Evolutionary conservation across 495 filamentous ascomycete species (phyloP).

Genomic region (Penicillium subrubescens): DNA sequence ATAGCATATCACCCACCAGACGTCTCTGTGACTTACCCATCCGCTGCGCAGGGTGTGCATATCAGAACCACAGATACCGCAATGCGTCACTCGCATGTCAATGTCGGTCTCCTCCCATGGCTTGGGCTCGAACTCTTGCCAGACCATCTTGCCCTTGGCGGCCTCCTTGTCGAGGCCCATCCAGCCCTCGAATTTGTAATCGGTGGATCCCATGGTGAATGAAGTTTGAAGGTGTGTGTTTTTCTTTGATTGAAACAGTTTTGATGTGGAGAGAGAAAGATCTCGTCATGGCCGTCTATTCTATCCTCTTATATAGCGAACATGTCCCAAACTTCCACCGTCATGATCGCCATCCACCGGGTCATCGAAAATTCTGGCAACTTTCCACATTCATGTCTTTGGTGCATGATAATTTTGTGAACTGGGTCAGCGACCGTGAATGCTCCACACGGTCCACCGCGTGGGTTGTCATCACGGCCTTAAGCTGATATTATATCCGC

Average conservation of each 20-base stretch:
- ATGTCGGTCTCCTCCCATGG: conserved; percentile 79
- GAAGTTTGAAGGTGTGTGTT: conserved; percentile 6
- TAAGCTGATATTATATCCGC: conserved; percentile 18
- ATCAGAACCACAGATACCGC: conserved; percentile 58
- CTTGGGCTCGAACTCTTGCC: conserved; percentile 79
- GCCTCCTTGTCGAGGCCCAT: conserved; percentile 61
- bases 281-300: conserved; percentile 58
- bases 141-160: conserved; percentile 74
- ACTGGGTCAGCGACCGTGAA: not conserved
- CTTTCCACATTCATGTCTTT: not conserved
- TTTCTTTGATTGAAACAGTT: conserved; percentile 41
- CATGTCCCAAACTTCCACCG: not conserved
- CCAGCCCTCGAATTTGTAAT: conserved; percentile 82
- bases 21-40: conserved; percentile 51
- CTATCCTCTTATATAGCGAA: conserved; percentile 21
- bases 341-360: not conserved
- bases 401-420: not conserved
- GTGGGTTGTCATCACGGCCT: conserved; percentile 22
- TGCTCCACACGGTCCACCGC: conserved; percentile 17
- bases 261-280: not conserved
- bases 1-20: not conserved
- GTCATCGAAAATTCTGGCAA: conserved; percentile 5
- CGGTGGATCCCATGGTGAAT: conserved; percentile 44
- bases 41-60: conserved; percentile 74
- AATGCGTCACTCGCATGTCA: conserved; percentile 48